Percentiles rank a stretch among this genome's conserved stretches.
phyloP scores from a whole-genome alignment of 2,329 filamentous ascomycete genomes.

The Tolypocladium inflatum region DNA sequence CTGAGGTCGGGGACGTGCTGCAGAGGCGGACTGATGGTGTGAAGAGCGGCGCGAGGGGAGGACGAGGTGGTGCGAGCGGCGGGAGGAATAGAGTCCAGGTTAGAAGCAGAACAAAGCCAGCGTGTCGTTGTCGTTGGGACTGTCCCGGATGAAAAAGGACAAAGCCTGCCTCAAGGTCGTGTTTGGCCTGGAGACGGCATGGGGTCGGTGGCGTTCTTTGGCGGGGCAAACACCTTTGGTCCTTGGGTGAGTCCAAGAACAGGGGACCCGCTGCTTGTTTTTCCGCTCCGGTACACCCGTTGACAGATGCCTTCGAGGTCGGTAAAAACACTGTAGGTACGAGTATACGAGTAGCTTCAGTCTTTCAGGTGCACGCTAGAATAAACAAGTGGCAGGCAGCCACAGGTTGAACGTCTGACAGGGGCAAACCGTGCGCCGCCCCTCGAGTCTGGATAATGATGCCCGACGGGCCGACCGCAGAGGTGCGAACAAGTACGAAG shows the following conservation, averaged over 20 bases:
- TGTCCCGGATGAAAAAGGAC: slow-evolving; percentile 11
- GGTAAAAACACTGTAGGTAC: background rate
- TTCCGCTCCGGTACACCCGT: slow-evolving; percentile 18
- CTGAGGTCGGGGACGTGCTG: background rate
- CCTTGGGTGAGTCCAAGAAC: slow-evolving; percentile 6
- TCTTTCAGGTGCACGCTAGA: too few species aligned
- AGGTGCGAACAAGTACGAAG: background rate
- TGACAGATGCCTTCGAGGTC: too few species aligned
- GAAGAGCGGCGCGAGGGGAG: background rate
- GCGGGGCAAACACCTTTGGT: slow-evolving; percentile 17
- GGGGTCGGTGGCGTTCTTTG: slow-evolving; percentile 9
- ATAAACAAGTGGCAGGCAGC: background rate
- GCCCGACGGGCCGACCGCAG: background rate
- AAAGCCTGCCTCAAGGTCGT: slow-evolving; percentile 12
- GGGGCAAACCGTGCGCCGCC: background rate
- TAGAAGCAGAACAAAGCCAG: background rate
- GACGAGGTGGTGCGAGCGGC: background rate
- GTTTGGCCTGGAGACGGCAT: slow-evolving; percentile 6
- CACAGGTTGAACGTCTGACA: background rate
- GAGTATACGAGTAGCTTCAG: background rate
- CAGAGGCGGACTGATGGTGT: background rate
- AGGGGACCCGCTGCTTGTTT: slow-evolving; percentile 12
- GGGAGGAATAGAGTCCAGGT: background rate
- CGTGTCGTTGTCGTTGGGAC: background rate
- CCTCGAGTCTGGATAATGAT: background rate